Percentiles rank a stretch among this genome's conserved stretches.
phyloP scores from a whole-genome alignment of 345 rosid genomes.

The sweet orange (Citrus sinensis) region DVS_A1.0 CM039164.1:1477501-1478000 shows the following conservation, averaged over 20 bases:
- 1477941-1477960: background rate
- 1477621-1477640: too few relatives aligned
- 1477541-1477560: background rate
- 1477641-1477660: too few relatives aligned
- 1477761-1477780: background rate
- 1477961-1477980: background rate
- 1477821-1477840: background rate
- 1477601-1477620: too few relatives aligned
- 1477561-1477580: too few relatives aligned
- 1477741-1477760: background rate
- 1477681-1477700: too few relatives aligned
- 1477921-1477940: too few relatives aligned
- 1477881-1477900: background rate
- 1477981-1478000: slow-evolving; percentile 31
- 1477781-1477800: background rate
- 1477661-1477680: too few relatives aligned
- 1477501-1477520: background rate
- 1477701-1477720: background rate
- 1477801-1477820: background rate
- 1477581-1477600: too few relatives aligned
- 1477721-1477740: background rate
- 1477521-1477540: background rate
- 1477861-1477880: background rate
- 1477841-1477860: background rate
- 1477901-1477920: background rate